Evolutionary conservation across 78 protist genomes (phyloP).

Genomic region (Creolimax fragrantissima): DNA sequence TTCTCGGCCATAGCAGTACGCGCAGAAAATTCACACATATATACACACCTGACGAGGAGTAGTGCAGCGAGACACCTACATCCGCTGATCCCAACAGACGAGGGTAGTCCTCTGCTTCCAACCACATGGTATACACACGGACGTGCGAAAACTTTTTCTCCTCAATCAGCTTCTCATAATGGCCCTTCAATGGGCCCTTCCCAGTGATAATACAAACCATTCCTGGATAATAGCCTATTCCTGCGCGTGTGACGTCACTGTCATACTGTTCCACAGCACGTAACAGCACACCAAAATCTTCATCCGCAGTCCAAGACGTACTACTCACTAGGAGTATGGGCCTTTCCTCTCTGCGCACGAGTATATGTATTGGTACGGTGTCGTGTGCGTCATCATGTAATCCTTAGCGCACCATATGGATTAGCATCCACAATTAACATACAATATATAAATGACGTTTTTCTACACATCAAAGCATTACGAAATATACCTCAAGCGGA

Average conservation of each 20-base stretch:
- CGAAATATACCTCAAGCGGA: not conserved
- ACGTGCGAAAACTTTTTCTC: not conserved
- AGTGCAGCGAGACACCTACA: constrained; percentile 82
- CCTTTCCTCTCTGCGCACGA: not conserved
- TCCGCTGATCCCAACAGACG: constrained; percentile 63
- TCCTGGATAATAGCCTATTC: too few relatives aligned
- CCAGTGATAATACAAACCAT: constrained; percentile 56
- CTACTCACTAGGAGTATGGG: constrained; percentile 39
- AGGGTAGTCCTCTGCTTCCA: constrained; percentile 61
- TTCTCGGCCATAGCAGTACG: too few relatives aligned
- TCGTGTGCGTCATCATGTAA: not conserved
- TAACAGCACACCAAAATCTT: constrained; percentile 68
- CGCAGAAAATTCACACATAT: too few relatives aligned
- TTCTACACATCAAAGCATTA: not conserved
- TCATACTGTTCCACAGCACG: constrained; percentile 44
- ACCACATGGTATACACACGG: constrained; percentile 41
- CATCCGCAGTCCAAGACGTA: constrained; percentile 84
- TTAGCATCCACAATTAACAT: not conserved
- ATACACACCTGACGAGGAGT: constrained; percentile 46
- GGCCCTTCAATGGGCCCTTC: constrained; percentile 49
- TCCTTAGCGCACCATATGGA: not conserved
- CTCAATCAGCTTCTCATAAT: constrained; percentile 18
- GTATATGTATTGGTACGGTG: not conserved
- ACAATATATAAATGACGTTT: too few relatives aligned
- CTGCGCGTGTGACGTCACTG: not conserved